A percentile compares a stretch with the other conserved stretches of the same genome.
These are phyloP conservation scores for Omphalotus guepiniiformis DNA, from an alignment of 768 basidiomycete genomes.

Conservation along the genomic window DNA sequence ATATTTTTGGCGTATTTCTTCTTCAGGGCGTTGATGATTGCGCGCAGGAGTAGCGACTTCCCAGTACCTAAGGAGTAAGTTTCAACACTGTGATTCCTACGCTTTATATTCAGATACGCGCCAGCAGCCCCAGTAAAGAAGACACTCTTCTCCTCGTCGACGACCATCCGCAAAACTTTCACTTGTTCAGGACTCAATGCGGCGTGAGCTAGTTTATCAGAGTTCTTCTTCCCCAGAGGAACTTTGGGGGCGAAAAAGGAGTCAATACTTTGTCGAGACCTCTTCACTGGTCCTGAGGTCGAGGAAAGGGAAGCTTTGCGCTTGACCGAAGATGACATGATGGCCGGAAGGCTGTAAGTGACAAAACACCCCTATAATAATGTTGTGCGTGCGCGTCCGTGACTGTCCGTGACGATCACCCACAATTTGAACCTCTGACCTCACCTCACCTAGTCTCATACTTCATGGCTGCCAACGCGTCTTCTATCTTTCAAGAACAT, in stretches of 20 bases:
- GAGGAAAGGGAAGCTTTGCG: not conserved
- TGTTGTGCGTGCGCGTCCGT: too few species aligned
- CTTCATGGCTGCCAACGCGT: too few species aligned
- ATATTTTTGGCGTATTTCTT: constrained; percentile 39
- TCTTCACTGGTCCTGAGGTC: not conserved
- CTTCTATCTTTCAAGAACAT: too few species aligned
- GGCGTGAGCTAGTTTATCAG: constrained; percentile 20
- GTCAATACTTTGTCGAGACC: constrained; percentile 3
- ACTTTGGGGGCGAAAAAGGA: constrained; percentile 9
- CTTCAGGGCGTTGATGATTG: constrained; percentile 59
- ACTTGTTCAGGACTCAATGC: constrained; percentile 67
- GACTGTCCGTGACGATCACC: too few species aligned
- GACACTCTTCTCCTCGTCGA: constrained; percentile 53
- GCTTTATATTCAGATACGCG: constrained; percentile 19
- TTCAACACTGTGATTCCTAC: constrained; percentile 10
- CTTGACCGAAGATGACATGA: not conserved
- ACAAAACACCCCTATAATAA: too few species aligned
- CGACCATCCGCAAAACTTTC: constrained; percentile 57
- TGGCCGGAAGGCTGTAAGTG: too few species aligned
- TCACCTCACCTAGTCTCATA: too few species aligned
- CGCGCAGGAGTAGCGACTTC: constrained; percentile 73
- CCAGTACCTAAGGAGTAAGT: constrained; percentile 57
- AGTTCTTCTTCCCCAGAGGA: not conserved
- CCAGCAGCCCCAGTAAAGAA: constrained; percentile 85
- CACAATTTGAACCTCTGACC: too few species aligned